These are phyloP conservation scores for Colletotrichum euphorbiae DNA, from an alignment of 2,329 filamentous ascomycete species.

Conservation along the genomic window DNA sequence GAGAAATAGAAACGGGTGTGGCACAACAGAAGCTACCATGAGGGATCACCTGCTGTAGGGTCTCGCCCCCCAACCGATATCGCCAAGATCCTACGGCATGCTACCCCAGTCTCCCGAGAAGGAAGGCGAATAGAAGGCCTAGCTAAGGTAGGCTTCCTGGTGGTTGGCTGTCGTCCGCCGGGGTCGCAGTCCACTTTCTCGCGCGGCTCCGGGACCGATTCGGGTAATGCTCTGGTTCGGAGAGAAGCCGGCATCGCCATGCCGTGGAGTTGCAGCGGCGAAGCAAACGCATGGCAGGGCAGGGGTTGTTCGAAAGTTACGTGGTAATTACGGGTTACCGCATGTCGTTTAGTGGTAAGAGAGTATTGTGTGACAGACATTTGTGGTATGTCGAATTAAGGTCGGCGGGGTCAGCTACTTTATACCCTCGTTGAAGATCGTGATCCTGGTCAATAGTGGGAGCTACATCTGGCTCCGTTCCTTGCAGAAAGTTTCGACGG, in stretches of 20 bases:
- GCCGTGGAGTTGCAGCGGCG: not conserved
- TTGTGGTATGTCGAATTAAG: slow-evolving; percentile 19
- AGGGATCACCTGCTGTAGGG: slow-evolving; percentile 12
- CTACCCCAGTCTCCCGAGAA: not conserved
- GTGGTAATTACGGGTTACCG: not conserved
- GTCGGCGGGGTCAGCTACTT: slow-evolving; percentile 18
- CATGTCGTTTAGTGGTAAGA: not conserved
- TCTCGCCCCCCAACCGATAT: slow-evolving; percentile 19
- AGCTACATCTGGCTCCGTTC: not conserved
- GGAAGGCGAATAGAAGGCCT: not conserved
- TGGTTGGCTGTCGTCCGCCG: slow-evolving; percentile 21
- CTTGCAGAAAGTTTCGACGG: not conserved
- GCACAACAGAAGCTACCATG: not conserved
- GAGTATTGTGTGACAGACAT: not conserved
- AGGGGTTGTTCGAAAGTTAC: not conserved
- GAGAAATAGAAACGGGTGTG: slow-evolving; percentile 13
- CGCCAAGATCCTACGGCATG: slow-evolving; percentile 10
- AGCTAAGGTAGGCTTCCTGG: not conserved
- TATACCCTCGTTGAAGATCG: not conserved
- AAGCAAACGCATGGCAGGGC: not conserved
- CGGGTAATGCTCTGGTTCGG: slow-evolving; percentile 5
- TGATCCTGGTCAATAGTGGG: slow-evolving; percentile 27
- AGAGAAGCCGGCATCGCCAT: slow-evolving; percentile 2
- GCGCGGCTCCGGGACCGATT: slow-evolving; percentile 26
- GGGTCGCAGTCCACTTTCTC: slow-evolving; percentile 32